phyloP scores from a whole-genome alignment of 495 filamentous ascomycete species.

The Neurospora sublineolata region DNA sequence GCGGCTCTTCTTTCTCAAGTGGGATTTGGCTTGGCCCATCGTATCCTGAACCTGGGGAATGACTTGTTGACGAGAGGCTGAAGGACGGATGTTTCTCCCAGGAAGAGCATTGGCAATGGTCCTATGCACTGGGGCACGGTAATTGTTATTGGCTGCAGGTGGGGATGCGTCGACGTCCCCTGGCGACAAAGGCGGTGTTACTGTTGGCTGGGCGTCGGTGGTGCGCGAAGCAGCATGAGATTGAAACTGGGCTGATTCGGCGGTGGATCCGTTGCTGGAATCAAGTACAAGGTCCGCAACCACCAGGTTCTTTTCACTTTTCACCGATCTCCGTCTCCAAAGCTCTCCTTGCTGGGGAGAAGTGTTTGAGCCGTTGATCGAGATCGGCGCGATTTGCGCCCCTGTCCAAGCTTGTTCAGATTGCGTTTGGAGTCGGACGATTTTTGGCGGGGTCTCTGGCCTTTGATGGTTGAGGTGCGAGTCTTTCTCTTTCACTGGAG shows the following conservation, averaged over 20 bases:
- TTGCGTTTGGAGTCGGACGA: slow-evolving; percentile 1
- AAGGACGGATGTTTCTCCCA: slow-evolving; percentile 23
- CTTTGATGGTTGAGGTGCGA: not conserved
- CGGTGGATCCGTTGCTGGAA: slow-evolving; percentile 35
- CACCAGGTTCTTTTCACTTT: slow-evolving; percentile 27
- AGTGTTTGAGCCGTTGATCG: slow-evolving; percentile 4
- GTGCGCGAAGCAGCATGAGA: slow-evolving; percentile 2
- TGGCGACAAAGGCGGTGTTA: slow-evolving; percentile 4
- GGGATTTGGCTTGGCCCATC: slow-evolving; percentile 20
- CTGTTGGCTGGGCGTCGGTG: slow-evolving; percentile 3
- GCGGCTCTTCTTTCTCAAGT: slow-evolving; percentile 6
- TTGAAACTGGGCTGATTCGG: slow-evolving; percentile 11
- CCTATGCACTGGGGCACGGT: slow-evolving; percentile 9
- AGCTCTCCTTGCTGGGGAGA: slow-evolving; percentile 29
- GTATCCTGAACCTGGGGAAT: slow-evolving; percentile 5
- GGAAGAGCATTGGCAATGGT: slow-evolving; percentile 16
- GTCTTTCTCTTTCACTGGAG: slow-evolving; percentile 20
- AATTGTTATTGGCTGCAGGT: not conserved
- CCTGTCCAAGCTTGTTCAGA: slow-evolving; percentile 7
- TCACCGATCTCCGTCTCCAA: slow-evolving; percentile 36
- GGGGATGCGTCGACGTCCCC: not conserved
- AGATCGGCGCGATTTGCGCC: slow-evolving; percentile 4
- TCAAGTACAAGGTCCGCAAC: slow-evolving; percentile 34
- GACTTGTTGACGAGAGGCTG: slow-evolving; percentile 10
- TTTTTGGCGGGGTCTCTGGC: slow-evolving; percentile 9